Base-by-base conservation (phyloP, 768 basidiomycete genomes). In the Xerocomus spinulosus region DNA sequence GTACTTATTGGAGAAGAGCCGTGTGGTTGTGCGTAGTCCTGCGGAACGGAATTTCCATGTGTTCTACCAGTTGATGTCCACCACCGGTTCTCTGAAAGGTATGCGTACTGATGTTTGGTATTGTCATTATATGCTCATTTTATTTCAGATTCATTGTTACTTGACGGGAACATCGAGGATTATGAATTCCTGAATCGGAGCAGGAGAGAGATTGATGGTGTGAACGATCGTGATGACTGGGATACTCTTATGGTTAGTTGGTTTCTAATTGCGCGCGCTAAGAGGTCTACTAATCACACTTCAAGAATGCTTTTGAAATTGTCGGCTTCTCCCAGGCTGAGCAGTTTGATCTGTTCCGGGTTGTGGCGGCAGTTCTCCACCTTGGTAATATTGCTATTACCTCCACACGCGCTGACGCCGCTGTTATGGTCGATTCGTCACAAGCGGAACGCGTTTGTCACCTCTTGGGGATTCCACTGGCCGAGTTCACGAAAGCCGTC, bases 1-100 rank as follows among this genome's bases (percentile, higher is more conserved):
- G 96, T 99, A 99, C 64, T 74, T 99, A 25, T 72, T 99, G 48
- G 96, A 99, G 74, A 99, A 99, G 76, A 94, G 92, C 61, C 73
- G 96, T 53, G 95, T 99, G 3, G 91, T 95, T 8, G 81, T 82
- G 33, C 74, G 96, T 44, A 90, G 82, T 52, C 83, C 86, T 49
- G 89, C 87, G 0, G 96, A 99, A 69, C 76, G 96, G 28, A 87
- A 81, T 62, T 99, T 98, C 62, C 96, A 98, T 66, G 90, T 98
- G 2, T 98, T 99, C 68, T 99, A 98, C 66, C 93, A 97, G 69
- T 60, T 98, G 24, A 73, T 99, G 61, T 82, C 83, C 25, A 87
- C 88, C n/a, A 81, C 77, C 14, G 78, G 81, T 3, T 63, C 70
- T 29, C 63, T 97, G 52, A 85, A 82, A 68, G 81, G 91, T 88